Base-by-base conservation (phyloP, 192 early-diverging fungal species). In the Diversispora epigaea region DNA sequence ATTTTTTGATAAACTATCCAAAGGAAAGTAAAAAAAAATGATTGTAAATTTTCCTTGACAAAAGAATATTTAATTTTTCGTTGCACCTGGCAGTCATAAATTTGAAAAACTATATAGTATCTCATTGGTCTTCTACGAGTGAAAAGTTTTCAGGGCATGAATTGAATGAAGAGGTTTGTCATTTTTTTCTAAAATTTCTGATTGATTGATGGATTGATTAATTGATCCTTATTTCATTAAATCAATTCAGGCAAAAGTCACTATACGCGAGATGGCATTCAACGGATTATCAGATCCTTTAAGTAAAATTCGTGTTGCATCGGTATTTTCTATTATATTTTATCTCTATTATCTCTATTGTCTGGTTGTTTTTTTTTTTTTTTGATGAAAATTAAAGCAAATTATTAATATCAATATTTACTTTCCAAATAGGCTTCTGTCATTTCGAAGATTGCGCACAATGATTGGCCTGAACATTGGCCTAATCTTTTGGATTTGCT, bases 381-480 rank as follows among this genome's bases (percentile, higher is more conserved):
- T 45, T 68, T 50, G 19, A 21, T 21, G 25, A 32, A 32, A 32
- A 32, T 32, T 2, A 32, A 32, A 32, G 25, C 25, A 32, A 32
- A 32, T 32, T 32, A 32, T 32, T 32, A 32, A 32, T 32, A 32
- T 32, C 25, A 1, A 32, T 32, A 32, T 32, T 32, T 32, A 32
- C 25, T 32, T 32, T 32, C 25, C 2, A 32, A 32, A 19, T 72
- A 91, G 90, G 96, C 95, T 12, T 93, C 91, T 55, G 90, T 91
- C 6, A 83, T 96, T 6, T 93, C 96, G 17, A 91, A 88, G 78
- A 95, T 98, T 77, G 96, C 95, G 0, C 88, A 90, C 61, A 88
- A 92, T 52, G 96, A 98, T 85, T 97, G 92, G 89, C 95, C 96
- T 6, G 95, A 96, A 76, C 83, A 90, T 32, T 98, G 96, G 96